Percentiles rank a stretch among this genome's conserved stretches.
Evolutionary conservation across 2,329 filamentous ascomycete species (phyloP).

Genomic region (Aspergillus ochraceoroseus): DNA sequence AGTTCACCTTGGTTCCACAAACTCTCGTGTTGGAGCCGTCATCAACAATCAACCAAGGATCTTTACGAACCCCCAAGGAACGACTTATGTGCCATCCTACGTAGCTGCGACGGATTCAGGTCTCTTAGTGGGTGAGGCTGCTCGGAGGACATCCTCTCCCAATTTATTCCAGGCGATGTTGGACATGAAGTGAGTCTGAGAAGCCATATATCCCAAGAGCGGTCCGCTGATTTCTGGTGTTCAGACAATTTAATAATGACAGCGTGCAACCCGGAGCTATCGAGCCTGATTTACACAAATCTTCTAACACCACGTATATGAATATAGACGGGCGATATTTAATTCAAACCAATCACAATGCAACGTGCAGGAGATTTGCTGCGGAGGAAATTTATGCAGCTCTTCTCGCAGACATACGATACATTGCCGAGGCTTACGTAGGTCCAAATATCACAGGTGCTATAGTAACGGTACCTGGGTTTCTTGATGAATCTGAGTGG

Average conservation of each 20-base stretch:
- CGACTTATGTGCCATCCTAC: neutral
- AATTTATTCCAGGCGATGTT: neutral
- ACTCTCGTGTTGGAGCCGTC: neutral
- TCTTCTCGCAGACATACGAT: neutral
- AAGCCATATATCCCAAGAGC: neutral
- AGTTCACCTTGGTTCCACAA: neutral
- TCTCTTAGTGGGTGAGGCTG: neutral
- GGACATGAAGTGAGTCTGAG: neutral
- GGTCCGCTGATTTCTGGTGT: too few species aligned
- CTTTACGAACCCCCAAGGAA: neutral
- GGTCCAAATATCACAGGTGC: slow-evolving; percentile 2
- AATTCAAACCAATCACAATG: too few species aligned
- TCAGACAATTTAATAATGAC: too few species aligned
- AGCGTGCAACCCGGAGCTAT: too few species aligned
- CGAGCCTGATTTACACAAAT: too few species aligned
- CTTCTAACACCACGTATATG: too few species aligned
- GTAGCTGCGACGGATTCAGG: neutral
- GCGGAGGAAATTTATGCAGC: slow-evolving; percentile 6
- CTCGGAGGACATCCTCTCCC: neutral
- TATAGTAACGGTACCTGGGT: neutral
- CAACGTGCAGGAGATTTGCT: neutral
- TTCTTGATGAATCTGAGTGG: neutral
- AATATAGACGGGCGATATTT: too few species aligned
- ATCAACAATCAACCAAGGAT: neutral
- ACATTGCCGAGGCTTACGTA: slow-evolving; percentile 2